Evolutionary conservation across 2,329 filamentous ascomycete species (phyloP).

Genomic region (Alternaria infectoria): DNA sequence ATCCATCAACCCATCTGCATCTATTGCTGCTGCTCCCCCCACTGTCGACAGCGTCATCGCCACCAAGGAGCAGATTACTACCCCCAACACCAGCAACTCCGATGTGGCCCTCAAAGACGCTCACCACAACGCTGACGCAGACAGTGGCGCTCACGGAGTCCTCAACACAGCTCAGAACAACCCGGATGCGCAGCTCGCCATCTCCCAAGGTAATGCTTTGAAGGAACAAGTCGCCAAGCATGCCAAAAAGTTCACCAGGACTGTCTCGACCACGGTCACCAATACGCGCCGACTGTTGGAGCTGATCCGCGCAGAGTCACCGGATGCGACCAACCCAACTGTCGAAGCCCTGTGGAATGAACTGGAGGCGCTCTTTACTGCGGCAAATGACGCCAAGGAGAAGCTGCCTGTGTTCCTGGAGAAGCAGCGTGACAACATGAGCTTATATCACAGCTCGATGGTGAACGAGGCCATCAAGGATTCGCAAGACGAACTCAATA

Average conservation of each 20-base stretch:
- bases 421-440: conserved; percentile 38
- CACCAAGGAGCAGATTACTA: conserved; percentile 34
- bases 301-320: conserved; percentile 28
- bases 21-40: not conserved
- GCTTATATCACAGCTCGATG: conserved; percentile 29
- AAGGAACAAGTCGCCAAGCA: conserved; percentile 32
- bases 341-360: conserved; percentile 34
- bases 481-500: conserved; percentile 31
- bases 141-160: not conserved
- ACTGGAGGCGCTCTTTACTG: conserved; percentile 32
- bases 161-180: conserved; percentile 3
- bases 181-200: conserved; percentile 28
- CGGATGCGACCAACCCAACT: conserved; percentile 15
- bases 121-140: conserved; percentile 14
- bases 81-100: not conserved
- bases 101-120: not conserved
- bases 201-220: conserved; percentile 23
- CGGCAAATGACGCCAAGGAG: conserved; percentile 22
- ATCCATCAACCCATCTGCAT: conserved; percentile 4
- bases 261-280: conserved; percentile 21
- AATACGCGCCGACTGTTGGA: conserved; percentile 32
- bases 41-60: conserved; percentile 22
- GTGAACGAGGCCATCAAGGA: conserved; percentile 33
- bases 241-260: conserved; percentile 17
- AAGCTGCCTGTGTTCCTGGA: conserved; percentile 33